Percentiles rank a stretch among this genome's conserved stretches.
Evolutionary conservation across 352 stramenopile species (phyloP).

Genomic region (Thraustochytrium sp.): DNA sequence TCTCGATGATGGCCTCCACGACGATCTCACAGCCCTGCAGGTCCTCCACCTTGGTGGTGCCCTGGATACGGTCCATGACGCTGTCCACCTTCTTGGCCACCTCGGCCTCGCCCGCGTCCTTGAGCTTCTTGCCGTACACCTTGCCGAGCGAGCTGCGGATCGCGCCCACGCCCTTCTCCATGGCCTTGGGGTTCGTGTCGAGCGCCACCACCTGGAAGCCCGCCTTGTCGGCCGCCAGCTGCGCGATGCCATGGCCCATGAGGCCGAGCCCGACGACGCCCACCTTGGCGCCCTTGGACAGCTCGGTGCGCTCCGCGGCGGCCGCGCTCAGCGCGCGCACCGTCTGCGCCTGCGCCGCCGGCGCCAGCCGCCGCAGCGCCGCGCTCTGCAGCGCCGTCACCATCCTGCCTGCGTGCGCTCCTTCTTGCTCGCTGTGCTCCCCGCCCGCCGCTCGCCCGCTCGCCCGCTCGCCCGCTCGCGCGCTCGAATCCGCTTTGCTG

Average conservation of each 20-base stretch:
- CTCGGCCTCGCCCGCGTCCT: conserved; percentile 73
- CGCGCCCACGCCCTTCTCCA: conserved; percentile 69
- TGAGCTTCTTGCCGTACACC: conserved; percentile 68
- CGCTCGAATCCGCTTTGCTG: too few relatives aligned
- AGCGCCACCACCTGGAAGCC: conserved; percentile 74
- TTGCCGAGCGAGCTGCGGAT: conserved; percentile 86
- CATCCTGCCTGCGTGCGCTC: too few relatives aligned
- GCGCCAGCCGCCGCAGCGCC: too few relatives aligned
- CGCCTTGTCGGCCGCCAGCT: conserved; percentile 71
- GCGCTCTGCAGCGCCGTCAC: not conserved
- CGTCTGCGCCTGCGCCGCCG: not conserved
- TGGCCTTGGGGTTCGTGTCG: conserved; percentile 64
- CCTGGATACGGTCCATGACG: conserved; percentile 71
- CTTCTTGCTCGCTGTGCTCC: too few relatives aligned
- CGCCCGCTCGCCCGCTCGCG: too few relatives aligned
- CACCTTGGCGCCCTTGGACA: conserved; percentile 57
- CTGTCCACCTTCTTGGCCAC: conserved; percentile 63
- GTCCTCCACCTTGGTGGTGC: conserved; percentile 74
- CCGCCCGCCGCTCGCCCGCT: too few relatives aligned
- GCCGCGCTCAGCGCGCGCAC: not conserved
- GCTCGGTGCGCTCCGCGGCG: not conserved
- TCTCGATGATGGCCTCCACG: conserved; percentile 96
- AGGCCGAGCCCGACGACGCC: conserved; percentile 91
- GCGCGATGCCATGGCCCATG: conserved; percentile 95
- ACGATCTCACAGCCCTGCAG: conserved; percentile 86